Evolutionary conservation across 352 stramenopile species (phyloP).

Genomic region (Phytophthora litchii): DNA sequence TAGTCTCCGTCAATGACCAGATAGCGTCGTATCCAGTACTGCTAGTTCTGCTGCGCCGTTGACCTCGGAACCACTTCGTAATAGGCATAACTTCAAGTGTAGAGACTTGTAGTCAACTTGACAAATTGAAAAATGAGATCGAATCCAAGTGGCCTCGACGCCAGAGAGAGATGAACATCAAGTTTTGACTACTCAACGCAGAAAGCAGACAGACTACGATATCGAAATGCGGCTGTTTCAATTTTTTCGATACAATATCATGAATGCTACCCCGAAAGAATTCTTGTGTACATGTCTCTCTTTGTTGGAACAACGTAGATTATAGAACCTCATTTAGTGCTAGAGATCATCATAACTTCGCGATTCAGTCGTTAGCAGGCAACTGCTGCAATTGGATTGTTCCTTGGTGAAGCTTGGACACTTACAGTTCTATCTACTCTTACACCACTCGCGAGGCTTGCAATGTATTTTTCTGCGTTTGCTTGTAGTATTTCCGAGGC

Average conservation of each 20-base stretch:
- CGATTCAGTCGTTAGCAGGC: slow-evolving; percentile 7
- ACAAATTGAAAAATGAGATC: not conserved
- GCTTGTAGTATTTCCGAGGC: slow-evolving; percentile 33
- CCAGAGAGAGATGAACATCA: not conserved
- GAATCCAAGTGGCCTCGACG: not conserved
- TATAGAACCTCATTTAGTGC: no score
- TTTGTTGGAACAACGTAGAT: no score
- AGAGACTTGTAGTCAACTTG: not conserved
- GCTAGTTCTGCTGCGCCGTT: not conserved
- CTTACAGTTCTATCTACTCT: slow-evolving; percentile 1
- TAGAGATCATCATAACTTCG: no score
- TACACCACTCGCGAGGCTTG: not conserved
- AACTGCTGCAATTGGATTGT: slow-evolving; percentile 3
- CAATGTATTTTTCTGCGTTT: slow-evolving; percentile 13
- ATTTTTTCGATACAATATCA: slow-evolving; percentile 1
- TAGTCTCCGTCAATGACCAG: not conserved
- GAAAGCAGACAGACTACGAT: not conserved
- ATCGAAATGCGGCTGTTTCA: not conserved
- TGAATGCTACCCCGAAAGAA: not conserved
- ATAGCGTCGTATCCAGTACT: not conserved
- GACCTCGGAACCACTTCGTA: not conserved
- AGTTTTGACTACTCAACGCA: not conserved
- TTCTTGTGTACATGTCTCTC: no score
- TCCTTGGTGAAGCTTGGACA: not conserved
- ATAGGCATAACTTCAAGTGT: not conserved